These are phyloP conservation scores for Cairneyella variabilis DNA, from an alignment of 495 filamentous ascomycete species.

Conservation along the genomic window DNA sequence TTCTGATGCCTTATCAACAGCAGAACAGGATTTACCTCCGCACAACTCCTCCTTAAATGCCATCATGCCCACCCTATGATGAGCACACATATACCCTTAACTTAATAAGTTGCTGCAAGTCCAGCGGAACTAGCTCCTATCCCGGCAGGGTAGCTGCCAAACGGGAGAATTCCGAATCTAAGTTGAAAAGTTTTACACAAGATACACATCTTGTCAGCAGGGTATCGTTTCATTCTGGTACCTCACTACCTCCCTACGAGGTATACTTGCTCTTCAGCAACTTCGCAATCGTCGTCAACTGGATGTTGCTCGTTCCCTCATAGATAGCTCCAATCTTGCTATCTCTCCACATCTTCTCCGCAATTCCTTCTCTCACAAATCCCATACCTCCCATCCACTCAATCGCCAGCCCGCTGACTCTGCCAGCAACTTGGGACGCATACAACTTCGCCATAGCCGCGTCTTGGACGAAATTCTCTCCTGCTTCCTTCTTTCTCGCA, in stretches of 20 bases:
- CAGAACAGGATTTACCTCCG: no score
- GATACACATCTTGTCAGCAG: no score
- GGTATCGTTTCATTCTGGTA: background rate
- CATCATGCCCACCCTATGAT: no score
- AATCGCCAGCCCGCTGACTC: conserved; percentile 79
- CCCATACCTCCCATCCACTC: conserved; percentile 95
- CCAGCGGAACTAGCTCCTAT: no score
- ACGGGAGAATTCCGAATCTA: no score
- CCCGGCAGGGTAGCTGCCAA: no score
- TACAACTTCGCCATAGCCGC: conserved; percentile 99
- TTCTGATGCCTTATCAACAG: no score
- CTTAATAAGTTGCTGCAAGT: no score
- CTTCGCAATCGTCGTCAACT: conserved; percentile 91
- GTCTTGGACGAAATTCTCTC: conserved; percentile 89
- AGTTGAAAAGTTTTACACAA: no score
- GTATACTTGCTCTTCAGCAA: conserved; percentile 88
- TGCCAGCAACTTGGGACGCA: conserved; percentile 86
- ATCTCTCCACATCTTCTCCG: conserved; percentile 97
- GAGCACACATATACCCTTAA: no score
- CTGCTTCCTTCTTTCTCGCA: conserved; percentile 95
- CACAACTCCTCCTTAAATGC: no score
- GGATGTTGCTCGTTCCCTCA: conserved; percentile 78
- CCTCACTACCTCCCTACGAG: conserved; percentile 25
- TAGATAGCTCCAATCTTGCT: conserved; percentile 99
- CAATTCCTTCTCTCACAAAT: conserved; percentile 92